phyloP scores from a whole-genome alignment of 441 rosid genomes.

The Aleurites moluccanus region DNA sequence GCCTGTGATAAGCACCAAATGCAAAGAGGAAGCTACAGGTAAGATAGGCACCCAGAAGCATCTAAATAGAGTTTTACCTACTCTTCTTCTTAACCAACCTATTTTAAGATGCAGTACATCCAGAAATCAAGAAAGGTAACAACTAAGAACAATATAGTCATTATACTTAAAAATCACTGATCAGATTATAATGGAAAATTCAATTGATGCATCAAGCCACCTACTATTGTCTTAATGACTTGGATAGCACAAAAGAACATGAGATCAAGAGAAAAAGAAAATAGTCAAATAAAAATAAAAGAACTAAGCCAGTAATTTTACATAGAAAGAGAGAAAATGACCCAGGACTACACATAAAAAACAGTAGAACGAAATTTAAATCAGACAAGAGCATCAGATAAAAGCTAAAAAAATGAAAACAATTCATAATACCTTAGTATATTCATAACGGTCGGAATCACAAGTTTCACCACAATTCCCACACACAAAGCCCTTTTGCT shows the following conservation, averaged over 20 bases:
- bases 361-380: not conserved
- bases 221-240: not conserved
- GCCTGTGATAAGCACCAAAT: not conserved
- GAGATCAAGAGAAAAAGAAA: too few relatives aligned
- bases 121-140: not conserved
- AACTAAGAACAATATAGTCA: not conserved
- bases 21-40: too few relatives aligned
- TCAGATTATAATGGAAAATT: too few relatives aligned
- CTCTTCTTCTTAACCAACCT: not conserved
- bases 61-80: too few relatives aligned
- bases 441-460: constrained; percentile 52
- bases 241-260: too few relatives aligned
- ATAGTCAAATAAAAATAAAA: too few relatives aligned
- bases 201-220: too few relatives aligned
- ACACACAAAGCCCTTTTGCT: constrained; percentile 39
- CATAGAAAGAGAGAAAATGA: not conserved
- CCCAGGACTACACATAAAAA: too few relatives aligned
- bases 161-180: not conserved
- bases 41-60: too few relatives aligned
- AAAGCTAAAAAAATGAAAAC: not conserved
- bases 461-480: constrained; percentile 50
- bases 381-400: not conserved
- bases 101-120: not conserved
- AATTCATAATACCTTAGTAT: constrained; percentile 44
- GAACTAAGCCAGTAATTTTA: too few relatives aligned